Conservation (phyloP, 257 asterid genomes). For the Verbena officinalis region DNA sequence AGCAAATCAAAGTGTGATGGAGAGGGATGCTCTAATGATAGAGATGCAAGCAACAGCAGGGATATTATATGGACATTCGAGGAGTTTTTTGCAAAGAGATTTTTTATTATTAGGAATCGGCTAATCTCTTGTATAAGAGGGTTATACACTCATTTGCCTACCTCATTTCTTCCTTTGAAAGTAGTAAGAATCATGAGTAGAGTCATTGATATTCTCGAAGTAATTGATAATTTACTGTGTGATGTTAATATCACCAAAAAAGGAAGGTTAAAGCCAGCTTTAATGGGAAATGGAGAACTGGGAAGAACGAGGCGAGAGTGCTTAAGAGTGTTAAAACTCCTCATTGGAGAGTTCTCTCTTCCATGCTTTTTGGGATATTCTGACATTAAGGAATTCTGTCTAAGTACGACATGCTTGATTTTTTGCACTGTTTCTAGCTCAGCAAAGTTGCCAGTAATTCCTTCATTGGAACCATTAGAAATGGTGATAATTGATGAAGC, state of each 20-base stretch:
- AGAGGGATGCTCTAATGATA: neutral
- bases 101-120: conserved; percentile 21
- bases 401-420: conserved; percentile 41
- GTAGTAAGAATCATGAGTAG: conserved; percentile 38
- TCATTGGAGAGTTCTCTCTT: conserved; percentile 30
- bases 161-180: conserved; percentile 34
- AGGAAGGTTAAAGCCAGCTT: conserved; percentile 35
- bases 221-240: conserved; percentile 30
- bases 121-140: conserved; percentile 40
- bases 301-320: conserved; percentile 29
- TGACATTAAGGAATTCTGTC: conserved; percentile 38
- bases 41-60: too few relatives aligned
- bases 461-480: conserved; percentile 38
- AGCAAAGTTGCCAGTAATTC: conserved; percentile 41
- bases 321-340: conserved; percentile 38
- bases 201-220: conserved; percentile 34
- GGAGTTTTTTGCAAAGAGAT: conserved; percentile 46
- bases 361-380: conserved; percentile 20
- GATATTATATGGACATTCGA: conserved; percentile 39
- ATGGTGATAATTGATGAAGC: conserved; percentile 81
- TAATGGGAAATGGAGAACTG: conserved; percentile 26
- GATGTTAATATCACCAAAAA: conserved; percentile 13
- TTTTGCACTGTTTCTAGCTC: conserved; percentile 78
- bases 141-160: conserved; percentile 65
- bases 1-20: conserved; percentile 17